Evolutionary conservation across 2,329 filamentous ascomycete species (phyloP).

Genomic region (Madurella mycetomatis): DNA sequence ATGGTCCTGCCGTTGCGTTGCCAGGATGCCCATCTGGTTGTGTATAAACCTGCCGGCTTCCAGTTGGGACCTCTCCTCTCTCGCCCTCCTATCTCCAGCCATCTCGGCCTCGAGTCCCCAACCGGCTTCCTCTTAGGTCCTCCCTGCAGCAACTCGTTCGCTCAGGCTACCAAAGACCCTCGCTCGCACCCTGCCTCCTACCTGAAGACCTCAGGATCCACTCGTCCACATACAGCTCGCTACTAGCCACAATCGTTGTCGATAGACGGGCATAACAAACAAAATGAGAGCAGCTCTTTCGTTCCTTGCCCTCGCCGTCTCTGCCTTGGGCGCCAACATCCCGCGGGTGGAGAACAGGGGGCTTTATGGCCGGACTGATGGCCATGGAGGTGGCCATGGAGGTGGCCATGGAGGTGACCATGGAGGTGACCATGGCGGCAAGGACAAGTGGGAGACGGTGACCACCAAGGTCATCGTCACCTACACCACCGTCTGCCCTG

Average conservation of each 20-base stretch:
- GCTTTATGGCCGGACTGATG: background rate
- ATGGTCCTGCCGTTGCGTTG: background rate
- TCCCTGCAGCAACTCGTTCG: constrained; percentile 27
- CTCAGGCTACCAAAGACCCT: constrained; percentile 29
- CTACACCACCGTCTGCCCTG: constrained; percentile 38
- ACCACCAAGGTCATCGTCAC: constrained; percentile 24
- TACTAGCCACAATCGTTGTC: constrained; percentile 12
- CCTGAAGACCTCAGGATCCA: constrained; percentile 7
- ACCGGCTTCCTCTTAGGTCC: constrained; percentile 11
- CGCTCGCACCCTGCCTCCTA: constrained; percentile 15
- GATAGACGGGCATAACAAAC: constrained; percentile 6
- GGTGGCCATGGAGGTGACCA: constrained; percentile 1
- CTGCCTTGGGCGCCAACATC: constrained; percentile 27
- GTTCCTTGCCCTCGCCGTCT: constrained; percentile 29
- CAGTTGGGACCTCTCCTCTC: constrained; percentile 9
- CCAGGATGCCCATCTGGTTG: background rate
- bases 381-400: background rate
- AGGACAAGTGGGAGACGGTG: constrained; percentile 14
- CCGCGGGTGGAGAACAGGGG: constrained; percentile 14
- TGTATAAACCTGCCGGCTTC: constrained; percentile 25
- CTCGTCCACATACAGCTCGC: background rate
- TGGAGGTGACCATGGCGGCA: constrained; percentile 8
- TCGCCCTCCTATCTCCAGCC: constrained; percentile 19
- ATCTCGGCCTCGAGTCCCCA: constrained; percentile 21
- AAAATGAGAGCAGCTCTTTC: constrained; percentile 33